A percentile compares a stretch with the other conserved stretches of the same genome.
Conservation (phyloP, 2,329 filamentous ascomycete genomes). For the Magnaporthales sp. region DNA sequence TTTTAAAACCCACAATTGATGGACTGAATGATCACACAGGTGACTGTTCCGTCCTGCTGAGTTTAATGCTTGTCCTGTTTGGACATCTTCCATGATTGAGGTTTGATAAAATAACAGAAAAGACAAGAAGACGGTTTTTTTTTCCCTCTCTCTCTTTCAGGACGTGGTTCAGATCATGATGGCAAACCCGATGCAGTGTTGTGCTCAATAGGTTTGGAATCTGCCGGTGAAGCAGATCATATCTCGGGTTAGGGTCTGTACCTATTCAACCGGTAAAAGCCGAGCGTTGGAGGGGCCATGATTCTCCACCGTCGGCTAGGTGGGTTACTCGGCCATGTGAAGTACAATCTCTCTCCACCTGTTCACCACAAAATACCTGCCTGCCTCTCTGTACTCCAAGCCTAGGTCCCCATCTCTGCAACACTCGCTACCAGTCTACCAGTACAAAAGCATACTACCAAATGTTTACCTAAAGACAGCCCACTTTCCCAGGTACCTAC, state of each 20-base stretch:
- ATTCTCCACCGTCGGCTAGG: not conserved
- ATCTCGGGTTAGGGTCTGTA: not conserved
- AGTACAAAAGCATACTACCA: not conserved
- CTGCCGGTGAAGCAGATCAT: not conserved
- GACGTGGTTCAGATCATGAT: not conserved
- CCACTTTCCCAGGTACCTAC: not conserved
- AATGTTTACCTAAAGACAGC: not conserved
- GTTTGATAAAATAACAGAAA: too few relatives aligned
- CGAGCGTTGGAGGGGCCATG: not conserved
- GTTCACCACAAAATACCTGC: too few relatives aligned
- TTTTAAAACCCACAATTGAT: not conserved
- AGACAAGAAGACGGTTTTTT: too few relatives aligned
- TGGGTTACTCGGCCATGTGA: not conserved
- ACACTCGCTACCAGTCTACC: not conserved
- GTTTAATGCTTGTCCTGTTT: not conserved
- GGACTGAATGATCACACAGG: not conserved
- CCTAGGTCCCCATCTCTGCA: not conserved
- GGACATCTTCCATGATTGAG: not conserved
- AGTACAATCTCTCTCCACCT: not conserved
- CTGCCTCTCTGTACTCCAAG: not conserved
- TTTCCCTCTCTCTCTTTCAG: too few relatives aligned
- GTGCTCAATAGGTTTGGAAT: too few relatives aligned
- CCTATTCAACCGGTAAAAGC: not conserved
- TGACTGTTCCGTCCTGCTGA: not conserved
- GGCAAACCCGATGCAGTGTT: too few relatives aligned